phyloP scores from a whole-genome alignment of 2,329 filamentous ascomycete species.

The Sporothrix curviconia region DNA sequence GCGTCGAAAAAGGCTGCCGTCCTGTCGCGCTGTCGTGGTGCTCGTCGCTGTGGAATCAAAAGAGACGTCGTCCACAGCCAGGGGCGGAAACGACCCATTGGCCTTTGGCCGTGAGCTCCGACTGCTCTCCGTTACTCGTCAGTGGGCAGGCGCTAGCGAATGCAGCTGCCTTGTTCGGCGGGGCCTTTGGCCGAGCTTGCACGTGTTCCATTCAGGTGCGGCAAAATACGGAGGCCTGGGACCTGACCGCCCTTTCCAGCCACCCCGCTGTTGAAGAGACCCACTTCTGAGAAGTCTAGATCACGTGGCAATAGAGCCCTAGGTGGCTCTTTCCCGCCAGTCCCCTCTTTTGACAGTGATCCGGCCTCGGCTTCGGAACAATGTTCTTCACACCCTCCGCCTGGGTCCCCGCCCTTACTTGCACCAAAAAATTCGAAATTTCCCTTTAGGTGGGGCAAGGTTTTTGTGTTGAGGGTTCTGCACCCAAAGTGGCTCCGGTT shows the following conservation, averaged over 20 bases:
- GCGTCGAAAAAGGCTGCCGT: neutral
- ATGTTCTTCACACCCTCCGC: slow-evolving; percentile 3
- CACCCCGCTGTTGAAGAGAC: neutral
- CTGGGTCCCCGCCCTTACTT: no score
- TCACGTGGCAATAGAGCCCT: neutral
- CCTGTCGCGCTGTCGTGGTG: neutral
- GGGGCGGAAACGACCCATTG: slow-evolving; percentile 3
- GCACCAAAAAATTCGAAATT: slow-evolving; percentile 16
- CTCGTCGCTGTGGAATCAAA: neutral
- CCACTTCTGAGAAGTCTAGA: no score
- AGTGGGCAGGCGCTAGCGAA: slow-evolving; percentile 4
- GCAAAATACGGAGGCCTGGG: slow-evolving; percentile 4
- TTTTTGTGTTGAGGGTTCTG: slow-evolving; percentile 13
- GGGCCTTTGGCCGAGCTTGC: neutral
- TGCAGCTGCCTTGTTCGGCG: slow-evolving; percentile 11
- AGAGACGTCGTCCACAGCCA: neutral
- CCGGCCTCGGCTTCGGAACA: slow-evolving; percentile 5
- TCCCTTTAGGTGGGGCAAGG: no score
- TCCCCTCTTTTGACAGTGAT: no score
- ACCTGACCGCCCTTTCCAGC: slow-evolving; percentile 1
- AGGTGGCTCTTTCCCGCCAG: no score
- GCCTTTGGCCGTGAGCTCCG: slow-evolving; percentile 11
- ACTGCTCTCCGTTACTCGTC: slow-evolving; percentile 1
- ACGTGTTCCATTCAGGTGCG: slow-evolving; percentile 12
- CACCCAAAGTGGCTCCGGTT: no score